Conservation (phyloP, 208 protist genomes). For the Acanthamoeba healyi region DNA sequence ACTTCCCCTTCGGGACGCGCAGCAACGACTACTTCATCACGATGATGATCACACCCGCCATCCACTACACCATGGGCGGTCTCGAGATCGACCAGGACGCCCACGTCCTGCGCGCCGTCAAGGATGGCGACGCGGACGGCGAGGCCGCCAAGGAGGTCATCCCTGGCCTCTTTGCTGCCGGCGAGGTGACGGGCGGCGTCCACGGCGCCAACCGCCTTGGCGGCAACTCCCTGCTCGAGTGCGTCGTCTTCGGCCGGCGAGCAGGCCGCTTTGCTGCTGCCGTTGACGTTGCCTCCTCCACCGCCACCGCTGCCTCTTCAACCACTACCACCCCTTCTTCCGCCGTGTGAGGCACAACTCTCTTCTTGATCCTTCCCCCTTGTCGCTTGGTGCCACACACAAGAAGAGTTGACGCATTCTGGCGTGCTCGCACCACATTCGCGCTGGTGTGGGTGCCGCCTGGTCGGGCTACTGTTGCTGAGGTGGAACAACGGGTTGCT, state of each 20-base stretch:
- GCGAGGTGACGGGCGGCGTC: constrained; percentile 97
- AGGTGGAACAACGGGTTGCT: too few species aligned
- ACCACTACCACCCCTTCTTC: neutral
- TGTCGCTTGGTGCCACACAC: too few species aligned
- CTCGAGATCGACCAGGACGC: constrained; percentile 90
- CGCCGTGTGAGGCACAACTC: neutral
- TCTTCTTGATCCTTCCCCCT: neutral
- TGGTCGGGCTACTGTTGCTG: too few species aligned
- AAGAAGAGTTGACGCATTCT: too few species aligned
- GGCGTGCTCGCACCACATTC: too few species aligned
- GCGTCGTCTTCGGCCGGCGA: constrained; percentile 95
- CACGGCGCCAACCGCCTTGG: constrained; percentile 97
- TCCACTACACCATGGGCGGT: constrained; percentile 98
- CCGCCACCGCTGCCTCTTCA: neutral
- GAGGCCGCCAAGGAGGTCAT: constrained; percentile 85
- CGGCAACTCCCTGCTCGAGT: constrained; percentile 97
- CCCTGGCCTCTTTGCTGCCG: constrained; percentile 95
- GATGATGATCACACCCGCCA: constrained; percentile 92
- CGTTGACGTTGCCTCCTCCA: too few species aligned
- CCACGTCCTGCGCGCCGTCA: constrained; percentile 87
- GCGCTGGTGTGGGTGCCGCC: too few species aligned
- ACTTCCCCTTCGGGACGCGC: constrained; percentile 72
- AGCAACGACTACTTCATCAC: constrained; percentile 85
- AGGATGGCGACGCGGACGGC: neutral
- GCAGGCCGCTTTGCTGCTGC: constrained; percentile 84